phyloP scores from a whole-genome alignment of 2,329 filamentous ascomycete species.

The Scedosporium dehoogii region DNA sequence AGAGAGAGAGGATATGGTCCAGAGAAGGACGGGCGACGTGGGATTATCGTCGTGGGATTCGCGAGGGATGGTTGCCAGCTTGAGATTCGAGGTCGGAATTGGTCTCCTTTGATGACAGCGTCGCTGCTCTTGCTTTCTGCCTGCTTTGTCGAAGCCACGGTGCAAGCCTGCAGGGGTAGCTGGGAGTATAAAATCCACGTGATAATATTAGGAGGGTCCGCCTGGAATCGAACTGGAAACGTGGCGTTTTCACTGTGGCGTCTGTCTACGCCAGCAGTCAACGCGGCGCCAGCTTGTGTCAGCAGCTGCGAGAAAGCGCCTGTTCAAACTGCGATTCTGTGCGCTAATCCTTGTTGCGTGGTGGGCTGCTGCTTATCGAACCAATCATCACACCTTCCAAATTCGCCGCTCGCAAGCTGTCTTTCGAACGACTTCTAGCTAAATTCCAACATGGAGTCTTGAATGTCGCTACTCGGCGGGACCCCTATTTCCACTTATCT shows the following conservation, averaged over 20 bases:
- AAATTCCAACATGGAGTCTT: background rate
- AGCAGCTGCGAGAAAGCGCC: background rate
- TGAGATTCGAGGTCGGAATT: background rate
- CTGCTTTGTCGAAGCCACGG: no score
- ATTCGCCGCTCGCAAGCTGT: background rate
- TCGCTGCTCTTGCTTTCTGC: background rate
- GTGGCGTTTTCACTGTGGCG: background rate
- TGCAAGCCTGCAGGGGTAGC: no score
- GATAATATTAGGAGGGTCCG: background rate
- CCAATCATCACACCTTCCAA: background rate
- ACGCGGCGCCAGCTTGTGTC: background rate
- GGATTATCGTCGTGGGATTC: background rate
- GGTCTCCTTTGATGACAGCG: background rate
- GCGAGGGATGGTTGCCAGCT: background rate
- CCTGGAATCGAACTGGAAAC: background rate
- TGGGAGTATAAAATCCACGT: background rate
- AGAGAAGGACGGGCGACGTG: background rate
- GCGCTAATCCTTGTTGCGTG: background rate
- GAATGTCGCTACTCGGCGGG: conserved; percentile 9
- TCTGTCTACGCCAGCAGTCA: background rate
- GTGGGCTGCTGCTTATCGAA: background rate
- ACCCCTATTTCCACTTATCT: no score
- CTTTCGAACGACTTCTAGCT: background rate
- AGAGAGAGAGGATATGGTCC: background rate
- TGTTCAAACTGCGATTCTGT: background rate